Evolutionary conservation across 2,329 filamentous ascomycete genomes (phyloP).

Genomic region (Fusarium tuaranense): DNA sequence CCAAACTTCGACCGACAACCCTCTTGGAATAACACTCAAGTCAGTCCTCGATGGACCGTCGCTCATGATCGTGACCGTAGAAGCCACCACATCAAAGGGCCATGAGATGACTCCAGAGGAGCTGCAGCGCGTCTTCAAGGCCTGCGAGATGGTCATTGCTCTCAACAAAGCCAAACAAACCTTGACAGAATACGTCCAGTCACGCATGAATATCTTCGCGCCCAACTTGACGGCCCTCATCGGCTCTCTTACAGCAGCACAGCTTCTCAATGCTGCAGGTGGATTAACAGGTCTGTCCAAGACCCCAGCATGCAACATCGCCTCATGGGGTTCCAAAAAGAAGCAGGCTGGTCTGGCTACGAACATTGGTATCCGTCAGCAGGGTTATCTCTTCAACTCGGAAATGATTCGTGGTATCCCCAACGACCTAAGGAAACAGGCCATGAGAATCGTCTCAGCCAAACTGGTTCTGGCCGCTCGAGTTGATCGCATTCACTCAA

Average conservation of each 20-base stretch:
- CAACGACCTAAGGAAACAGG: constrained; percentile 89
- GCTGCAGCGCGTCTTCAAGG: constrained; percentile 77
- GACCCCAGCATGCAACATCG: constrained; percentile 92
- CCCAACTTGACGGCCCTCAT: constrained; percentile 93
- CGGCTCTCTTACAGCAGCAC: constrained; percentile 91
- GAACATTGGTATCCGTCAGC: constrained; percentile 89
- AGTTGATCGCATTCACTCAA: constrained; percentile 86
- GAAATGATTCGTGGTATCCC: constrained; percentile 89
- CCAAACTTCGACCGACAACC: constrained; percentile 81
- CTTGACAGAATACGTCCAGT: constrained; percentile 94
- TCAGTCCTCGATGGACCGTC: constrained; percentile 88
- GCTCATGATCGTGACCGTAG: constrained; percentile 95
- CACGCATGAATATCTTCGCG: constrained; percentile 95
- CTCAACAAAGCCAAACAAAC: constrained; percentile 89
- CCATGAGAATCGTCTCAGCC: constrained; percentile 92
- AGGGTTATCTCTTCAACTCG: constrained; percentile 94
- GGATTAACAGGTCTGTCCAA: constrained; percentile 90
- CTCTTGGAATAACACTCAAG: constrained; percentile 79
- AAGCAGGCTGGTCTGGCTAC: constrained; percentile 88
- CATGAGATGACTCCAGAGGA: constrained; percentile 81
- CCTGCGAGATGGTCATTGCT: constrained; percentile 89
- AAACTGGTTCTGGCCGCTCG: constrained; percentile 95
- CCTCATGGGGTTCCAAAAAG: constrained; percentile 91
- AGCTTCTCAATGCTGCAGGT: constrained; percentile 94
- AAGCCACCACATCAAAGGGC: constrained; percentile 90